Percentiles rank a stretch among this genome's conserved stretches.
These are phyloP conservation scores for Neurospora sp. DNA, from an alignment of 495 filamentous ascomycete genomes.

Conservation along the genomic window DNA sequence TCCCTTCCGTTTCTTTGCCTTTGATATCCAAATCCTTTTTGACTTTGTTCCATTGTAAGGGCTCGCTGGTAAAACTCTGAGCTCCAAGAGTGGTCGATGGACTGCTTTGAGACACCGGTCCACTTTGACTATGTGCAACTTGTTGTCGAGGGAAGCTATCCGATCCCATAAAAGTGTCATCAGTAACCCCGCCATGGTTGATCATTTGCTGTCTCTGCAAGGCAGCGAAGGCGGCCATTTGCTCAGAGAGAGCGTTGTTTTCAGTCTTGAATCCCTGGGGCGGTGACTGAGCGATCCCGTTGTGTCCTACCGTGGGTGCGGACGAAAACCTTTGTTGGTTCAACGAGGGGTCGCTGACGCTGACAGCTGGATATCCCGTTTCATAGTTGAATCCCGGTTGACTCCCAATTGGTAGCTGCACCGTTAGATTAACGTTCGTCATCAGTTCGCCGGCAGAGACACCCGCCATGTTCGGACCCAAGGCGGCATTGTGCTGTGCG, in stretches of 20 bases:
- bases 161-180: neutral
- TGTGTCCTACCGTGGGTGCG: neutral
- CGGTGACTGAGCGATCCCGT: neutral
- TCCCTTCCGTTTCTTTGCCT: neutral
- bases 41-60: neutral
- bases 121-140: neutral
- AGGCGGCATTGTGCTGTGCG: slow-evolving; percentile 5
- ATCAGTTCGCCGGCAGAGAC: neutral
- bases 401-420: neutral
- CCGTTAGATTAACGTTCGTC: neutral
- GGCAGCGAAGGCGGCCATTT: neutral
- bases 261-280: slow-evolving; percentile 11
- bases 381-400: neutral
- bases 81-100: neutral
- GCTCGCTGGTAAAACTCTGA: neutral
- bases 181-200: neutral
- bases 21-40: neutral
- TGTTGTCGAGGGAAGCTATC: neutral
- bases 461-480: slow-evolving; percentile 4
- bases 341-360: neutral
- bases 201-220: neutral
- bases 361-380: neutral
- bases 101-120: neutral
- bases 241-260: slow-evolving; percentile 3
- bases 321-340: neutral